phyloP scores from a whole-genome alignment of 352 stramenopile genomes.

The Globisporangium barbulae region DNA sequence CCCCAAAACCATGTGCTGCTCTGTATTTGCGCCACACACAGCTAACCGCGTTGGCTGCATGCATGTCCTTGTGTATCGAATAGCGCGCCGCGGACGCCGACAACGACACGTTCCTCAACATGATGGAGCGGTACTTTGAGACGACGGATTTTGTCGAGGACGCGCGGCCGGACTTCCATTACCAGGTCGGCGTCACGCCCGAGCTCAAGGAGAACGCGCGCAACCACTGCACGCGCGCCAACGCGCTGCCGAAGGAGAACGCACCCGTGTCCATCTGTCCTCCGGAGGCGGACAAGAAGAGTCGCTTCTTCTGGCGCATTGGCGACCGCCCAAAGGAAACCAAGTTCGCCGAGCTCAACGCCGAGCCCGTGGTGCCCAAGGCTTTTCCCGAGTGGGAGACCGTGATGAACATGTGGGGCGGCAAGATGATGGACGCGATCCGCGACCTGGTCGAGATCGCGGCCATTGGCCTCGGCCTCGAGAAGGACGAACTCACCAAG shows the following conservation, averaged over 20 bases:
- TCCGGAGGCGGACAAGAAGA: slow-evolving; percentile 91
- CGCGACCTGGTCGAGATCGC: slow-evolving; percentile 85
- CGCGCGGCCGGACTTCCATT: slow-evolving; percentile 85
- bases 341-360: slow-evolving; percentile 84
- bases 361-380: slow-evolving; percentile 81
- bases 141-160: slow-evolving; percentile 85
- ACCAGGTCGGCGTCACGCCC: slow-evolving; percentile 89
- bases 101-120: slow-evolving; percentile 87
- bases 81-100: slow-evolving; percentile 66
- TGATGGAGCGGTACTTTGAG: slow-evolving; percentile 94
- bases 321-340: slow-evolving; percentile 75
- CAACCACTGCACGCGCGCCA: slow-evolving; percentile 76
- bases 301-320: slow-evolving; percentile 93
- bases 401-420: slow-evolving; percentile 91
- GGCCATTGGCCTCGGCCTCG: slow-evolving; percentile 81
- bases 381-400: slow-evolving; percentile 85
- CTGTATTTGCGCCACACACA: no score
- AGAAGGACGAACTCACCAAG: slow-evolving; percentile 71
- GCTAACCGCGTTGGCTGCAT: neutral
- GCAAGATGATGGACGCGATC: slow-evolving; percentile 85
- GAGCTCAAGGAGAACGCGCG: slow-evolving; percentile 82
- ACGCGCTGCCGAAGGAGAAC: slow-evolving; percentile 49
- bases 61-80: neutral
- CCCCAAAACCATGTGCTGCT: neutral
- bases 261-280: slow-evolving; percentile 82